These are phyloP conservation scores for Zarea fungicola DNA, from an alignment of 2,329 filamentous ascomycete species.

Conservation along the genomic window DNA sequence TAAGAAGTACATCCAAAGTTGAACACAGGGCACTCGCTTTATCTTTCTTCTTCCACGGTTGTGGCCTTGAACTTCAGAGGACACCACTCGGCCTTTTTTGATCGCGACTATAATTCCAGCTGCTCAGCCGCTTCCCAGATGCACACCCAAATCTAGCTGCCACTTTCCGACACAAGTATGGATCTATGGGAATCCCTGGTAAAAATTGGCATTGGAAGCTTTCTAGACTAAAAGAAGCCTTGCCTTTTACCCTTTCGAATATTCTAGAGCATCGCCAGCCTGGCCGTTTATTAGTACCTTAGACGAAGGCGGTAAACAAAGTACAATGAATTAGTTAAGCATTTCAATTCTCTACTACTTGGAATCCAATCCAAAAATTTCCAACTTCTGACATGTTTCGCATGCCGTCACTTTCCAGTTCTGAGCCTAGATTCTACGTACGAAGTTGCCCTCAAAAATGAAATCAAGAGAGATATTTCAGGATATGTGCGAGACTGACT, in stretches of 20 bases:
- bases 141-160: slow-evolving; percentile 18
- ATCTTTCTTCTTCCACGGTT: slow-evolving; percentile 33
- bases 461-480: slow-evolving; percentile 28
- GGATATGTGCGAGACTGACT: slow-evolving; percentile 23
- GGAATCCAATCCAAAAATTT: slow-evolving; percentile 13
- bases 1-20: neutral
- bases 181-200: slow-evolving; percentile 12
- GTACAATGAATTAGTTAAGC: slow-evolving; percentile 17
- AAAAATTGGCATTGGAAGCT: slow-evolving; percentile 25
- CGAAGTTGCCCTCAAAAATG: slow-evolving; percentile 25
- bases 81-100: slow-evolving; percentile 29
- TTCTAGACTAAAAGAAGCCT: slow-evolving; percentile 17
- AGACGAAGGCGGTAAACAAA: slow-evolving; percentile 27
- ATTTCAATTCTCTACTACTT: slow-evolving; percentile 21
- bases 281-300: slow-evolving; percentile 31
- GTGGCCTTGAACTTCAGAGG: slow-evolving; percentile 27
- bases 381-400: slow-evolving; percentile 25
- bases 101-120: slow-evolving; percentile 29
- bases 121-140: slow-evolving; percentile 22
- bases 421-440: slow-evolving; percentile 17
- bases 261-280: slow-evolving; percentile 18
- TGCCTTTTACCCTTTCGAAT: slow-evolving; percentile 18
- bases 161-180: slow-evolving; percentile 12
- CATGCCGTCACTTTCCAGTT: slow-evolving; percentile 28
- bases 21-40: slow-evolving; percentile 17